These are phyloP conservation scores for Saccharomycopsis sp. DNA, from an alignment of 805 yeast genomes.

Conservation along the genomic window DNA sequence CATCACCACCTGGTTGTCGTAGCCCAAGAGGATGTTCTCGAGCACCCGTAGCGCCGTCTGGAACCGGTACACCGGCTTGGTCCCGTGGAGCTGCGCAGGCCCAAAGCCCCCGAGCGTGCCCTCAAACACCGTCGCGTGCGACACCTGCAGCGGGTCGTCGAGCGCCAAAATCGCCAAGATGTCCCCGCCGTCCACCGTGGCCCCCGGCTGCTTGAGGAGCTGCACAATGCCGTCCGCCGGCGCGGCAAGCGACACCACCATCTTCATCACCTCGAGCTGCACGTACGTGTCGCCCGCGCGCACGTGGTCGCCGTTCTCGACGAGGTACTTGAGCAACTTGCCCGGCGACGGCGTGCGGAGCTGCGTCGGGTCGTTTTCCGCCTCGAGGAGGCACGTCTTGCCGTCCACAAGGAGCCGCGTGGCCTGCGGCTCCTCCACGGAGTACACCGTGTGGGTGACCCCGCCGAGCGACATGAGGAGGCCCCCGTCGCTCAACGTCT, in stretches of 20 bases:
- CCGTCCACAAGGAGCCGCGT: conserved; percentile 93
- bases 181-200: conserved; percentile 95
- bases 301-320: conserved; percentile 93
- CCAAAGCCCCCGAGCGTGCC: conserved; percentile 91
- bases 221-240: conserved; percentile 92
- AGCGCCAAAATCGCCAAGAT: conserved; percentile 89
- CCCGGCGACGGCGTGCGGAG: conserved; percentile 99
- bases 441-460: conserved; percentile 88
- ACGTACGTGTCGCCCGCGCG: conserved; percentile 90
- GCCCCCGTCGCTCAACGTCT: conserved; percentile 92
- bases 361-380: conserved; percentile 97
- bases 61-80: conserved; percentile 76
- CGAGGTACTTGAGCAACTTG: conserved; percentile 86
- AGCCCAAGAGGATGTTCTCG: conserved; percentile 79
- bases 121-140: conserved; percentile 92
- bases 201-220: conserved; percentile 94
- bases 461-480: conserved; percentile 83
- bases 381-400: conserved; percentile 89
- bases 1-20: conserved; percentile 93
- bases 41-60: conserved; percentile 51
- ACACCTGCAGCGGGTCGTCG: conserved; percentile 95
- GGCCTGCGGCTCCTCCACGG: conserved; percentile 96
- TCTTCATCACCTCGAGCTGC: conserved; percentile 98
- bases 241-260: conserved; percentile 96
- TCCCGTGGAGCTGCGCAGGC: conserved; percentile 72